Evolutionary conservation across 805 yeast species (phyloP).

Genomic region (Cyberlindnera xishuangbannaensis): DNA sequence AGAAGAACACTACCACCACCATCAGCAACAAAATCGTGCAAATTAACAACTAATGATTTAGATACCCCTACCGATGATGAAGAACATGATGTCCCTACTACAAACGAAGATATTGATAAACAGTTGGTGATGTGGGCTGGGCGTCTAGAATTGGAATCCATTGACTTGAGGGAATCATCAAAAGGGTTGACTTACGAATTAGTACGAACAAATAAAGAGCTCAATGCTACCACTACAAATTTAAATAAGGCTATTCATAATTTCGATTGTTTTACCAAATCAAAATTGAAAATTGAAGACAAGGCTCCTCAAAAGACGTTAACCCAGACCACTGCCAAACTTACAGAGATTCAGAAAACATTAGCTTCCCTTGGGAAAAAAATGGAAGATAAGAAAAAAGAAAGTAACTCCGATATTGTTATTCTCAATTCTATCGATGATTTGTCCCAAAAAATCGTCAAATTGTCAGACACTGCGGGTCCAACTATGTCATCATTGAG

Average conservation of each 20-base stretch:
- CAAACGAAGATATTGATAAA: slow-evolving; percentile 22
- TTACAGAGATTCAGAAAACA: too few species aligned
- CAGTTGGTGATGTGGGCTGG: slow-evolving; percentile 45
- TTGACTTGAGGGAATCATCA: slow-evolving; percentile 34
- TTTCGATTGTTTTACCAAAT: too few species aligned
- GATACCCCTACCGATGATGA: slow-evolving; percentile 8
- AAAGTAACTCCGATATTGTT: too few species aligned
- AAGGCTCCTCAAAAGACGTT: too few species aligned
- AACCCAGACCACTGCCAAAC: too few species aligned
- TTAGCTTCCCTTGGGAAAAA: too few species aligned
- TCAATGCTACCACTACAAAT: slow-evolving; percentile 4
- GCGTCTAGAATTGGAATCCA: slow-evolving; percentile 42
- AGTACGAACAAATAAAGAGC: slow-evolving; percentile 9
- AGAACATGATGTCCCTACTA: slow-evolving; percentile 3
- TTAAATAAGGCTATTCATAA: slow-evolving; percentile 1
- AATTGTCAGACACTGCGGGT: too few species aligned
- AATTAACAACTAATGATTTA: slow-evolving; percentile 1
- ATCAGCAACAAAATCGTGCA: neutral
- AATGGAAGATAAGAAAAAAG: too few species aligned
- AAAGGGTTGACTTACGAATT: slow-evolving; percentile 14
- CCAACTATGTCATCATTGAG: too few species aligned
- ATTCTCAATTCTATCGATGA: too few species aligned
- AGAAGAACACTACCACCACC: neutral
- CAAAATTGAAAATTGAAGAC: too few species aligned
- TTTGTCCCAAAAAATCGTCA: too few species aligned